phyloP scores from a whole-genome alignment of 169 alveolate species.

The Plasmodium berghei region DNA sequence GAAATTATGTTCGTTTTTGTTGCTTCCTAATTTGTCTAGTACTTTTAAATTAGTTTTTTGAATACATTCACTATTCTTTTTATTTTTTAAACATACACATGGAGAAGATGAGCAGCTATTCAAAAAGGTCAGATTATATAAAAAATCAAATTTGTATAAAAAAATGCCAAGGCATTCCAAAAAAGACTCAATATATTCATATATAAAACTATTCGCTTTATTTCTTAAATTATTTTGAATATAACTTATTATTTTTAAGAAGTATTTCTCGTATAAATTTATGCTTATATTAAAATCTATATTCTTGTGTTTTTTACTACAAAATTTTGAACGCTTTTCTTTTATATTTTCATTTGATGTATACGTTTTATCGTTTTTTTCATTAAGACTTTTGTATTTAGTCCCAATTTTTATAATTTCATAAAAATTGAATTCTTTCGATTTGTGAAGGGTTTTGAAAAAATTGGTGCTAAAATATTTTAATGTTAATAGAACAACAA shows the following conservation, averaged over 20 bases:
- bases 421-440: slow-evolving; percentile 29
- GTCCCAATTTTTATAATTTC: slow-evolving; percentile 25
- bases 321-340: background rate
- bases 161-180: slow-evolving; percentile 47
- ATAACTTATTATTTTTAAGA: slow-evolving; percentile 33
- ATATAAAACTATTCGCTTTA: slow-evolving; percentile 12
- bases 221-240: slow-evolving; percentile 34
- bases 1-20: background rate
- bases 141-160: slow-evolving; percentile 20
- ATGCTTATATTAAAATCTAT: background rate
- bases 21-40: background rate
- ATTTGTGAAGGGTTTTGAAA: slow-evolving; percentile 35
- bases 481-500: slow-evolving; percentile 23
- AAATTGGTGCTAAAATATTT: slow-evolving; percentile 40
- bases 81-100: background rate
- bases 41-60: background rate
- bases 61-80: background rate
- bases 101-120: background rate
- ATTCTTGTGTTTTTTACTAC: background rate
- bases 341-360: background rate
- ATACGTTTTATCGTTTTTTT: background rate
- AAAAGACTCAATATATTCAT: slow-evolving; percentile 26
- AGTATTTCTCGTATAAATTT: slow-evolving; percentile 18
- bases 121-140: slow-evolving; percentile 31
- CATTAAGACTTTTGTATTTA: background rate